Percentiles rank a stretch among this genome's conserved stretches.
These are phyloP conservation scores for Micromonas pusilla DNA, from an alignment of 139 green algal species.

Conservation along the genomic window DNA sequence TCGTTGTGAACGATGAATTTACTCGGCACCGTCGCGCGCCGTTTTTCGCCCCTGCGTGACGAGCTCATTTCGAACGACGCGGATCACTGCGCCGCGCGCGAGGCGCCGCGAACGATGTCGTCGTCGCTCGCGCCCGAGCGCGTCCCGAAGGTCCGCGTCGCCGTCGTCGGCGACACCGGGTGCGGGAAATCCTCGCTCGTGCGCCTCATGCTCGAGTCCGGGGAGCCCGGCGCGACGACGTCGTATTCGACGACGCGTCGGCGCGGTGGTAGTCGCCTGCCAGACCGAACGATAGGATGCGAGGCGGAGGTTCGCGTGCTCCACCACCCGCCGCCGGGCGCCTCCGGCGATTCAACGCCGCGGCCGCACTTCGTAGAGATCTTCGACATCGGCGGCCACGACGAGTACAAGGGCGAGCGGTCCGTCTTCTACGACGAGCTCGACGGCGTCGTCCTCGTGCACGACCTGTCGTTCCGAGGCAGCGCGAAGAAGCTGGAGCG, in stretches of 20 bases:
- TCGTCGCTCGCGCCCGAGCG: not conserved
- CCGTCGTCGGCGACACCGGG: slow-evolving; percentile 4
- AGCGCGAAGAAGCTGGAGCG: not conserved
- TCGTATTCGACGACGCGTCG: not conserved
- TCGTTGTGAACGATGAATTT: too few relatives aligned
- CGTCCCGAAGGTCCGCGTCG: not conserved
- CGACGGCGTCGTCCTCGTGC: slow-evolving; percentile 6
- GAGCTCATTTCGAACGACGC: too few relatives aligned
- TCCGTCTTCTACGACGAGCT: slow-evolving; percentile 1
- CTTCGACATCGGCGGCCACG: slow-evolving; percentile 10
- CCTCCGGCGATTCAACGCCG: too few relatives aligned
- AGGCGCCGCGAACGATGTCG: too few relatives aligned
- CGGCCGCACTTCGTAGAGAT: slow-evolving; percentile 16
- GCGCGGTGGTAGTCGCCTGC: not conserved
- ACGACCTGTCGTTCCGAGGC: not conserved
- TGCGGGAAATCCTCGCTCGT: not conserved
- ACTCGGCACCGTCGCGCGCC: too few relatives aligned
- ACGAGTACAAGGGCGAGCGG: slow-evolving; percentile 1
- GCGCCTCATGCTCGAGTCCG: not conserved
- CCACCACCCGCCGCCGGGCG: too few relatives aligned
- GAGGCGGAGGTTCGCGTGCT: not conserved
- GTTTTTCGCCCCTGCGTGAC: too few relatives aligned
- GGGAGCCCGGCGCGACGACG: not conserved
- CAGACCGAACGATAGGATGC: not conserved
- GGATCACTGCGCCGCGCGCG: too few relatives aligned